Evolutionary conservation across 1,284 basidiomycete genomes (phyloP).

Genomic region (Malassezia arunalokei): DNA sequence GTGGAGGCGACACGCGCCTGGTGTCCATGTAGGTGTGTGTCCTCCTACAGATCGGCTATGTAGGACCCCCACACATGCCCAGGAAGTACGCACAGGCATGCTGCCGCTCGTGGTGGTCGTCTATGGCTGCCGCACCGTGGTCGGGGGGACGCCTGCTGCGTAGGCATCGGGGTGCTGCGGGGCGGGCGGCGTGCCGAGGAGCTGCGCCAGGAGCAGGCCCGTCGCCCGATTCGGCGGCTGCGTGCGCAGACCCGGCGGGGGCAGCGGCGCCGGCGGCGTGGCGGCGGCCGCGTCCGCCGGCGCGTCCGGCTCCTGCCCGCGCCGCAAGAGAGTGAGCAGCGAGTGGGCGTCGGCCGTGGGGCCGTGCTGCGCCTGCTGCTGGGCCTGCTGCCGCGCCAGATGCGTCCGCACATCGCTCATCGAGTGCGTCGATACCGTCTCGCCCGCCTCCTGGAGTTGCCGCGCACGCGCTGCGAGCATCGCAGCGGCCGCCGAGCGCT

Average conservation of each 20-base stretch:
- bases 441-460: slow-evolving; percentile 12
- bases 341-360: slow-evolving; percentile 7
- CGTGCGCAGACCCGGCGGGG: slow-evolving; percentile 14
- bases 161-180: slow-evolving; percentile 1
- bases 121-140: background rate
- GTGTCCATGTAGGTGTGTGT: background rate
- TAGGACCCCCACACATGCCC: background rate
- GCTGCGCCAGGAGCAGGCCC: slow-evolving; percentile 38
- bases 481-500: slow-evolving; percentile 15
- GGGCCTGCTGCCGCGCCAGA: slow-evolving; percentile 5
- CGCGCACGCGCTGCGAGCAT: slow-evolving; percentile 13
- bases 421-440: background rate
- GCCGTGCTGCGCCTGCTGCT: slow-evolving; percentile 3
- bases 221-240: slow-evolving; percentile 12
- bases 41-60: background rate
- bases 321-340: slow-evolving; percentile 12
- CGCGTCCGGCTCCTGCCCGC: slow-evolving; percentile 8
- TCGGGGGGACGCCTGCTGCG: background rate
- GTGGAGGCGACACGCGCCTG: background rate
- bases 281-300: slow-evolving; percentile 5
- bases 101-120: background rate
- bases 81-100: background rate
- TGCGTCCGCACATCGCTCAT: slow-evolving; percentile 7
- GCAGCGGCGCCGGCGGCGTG: slow-evolving; percentile 18
- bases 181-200: slow-evolving; percentile 21